Base-by-base conservation (phyloP, 2,329 filamentous ascomycete species). In the Aureobasidium sp. region DNA sequence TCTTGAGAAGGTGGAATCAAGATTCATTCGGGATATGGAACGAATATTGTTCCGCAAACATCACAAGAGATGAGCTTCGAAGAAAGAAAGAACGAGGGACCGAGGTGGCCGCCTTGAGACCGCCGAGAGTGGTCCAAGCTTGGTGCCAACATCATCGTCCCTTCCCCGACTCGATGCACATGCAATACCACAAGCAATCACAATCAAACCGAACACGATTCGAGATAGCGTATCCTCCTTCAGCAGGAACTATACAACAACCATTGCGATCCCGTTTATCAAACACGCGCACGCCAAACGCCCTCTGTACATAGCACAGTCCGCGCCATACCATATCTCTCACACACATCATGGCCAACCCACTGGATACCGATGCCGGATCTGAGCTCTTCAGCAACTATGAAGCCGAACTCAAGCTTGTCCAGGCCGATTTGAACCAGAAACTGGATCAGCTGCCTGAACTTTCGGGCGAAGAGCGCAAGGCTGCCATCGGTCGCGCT, bases 301-400 rank as follows among this genome's bases (percentile, higher is more conserved):
- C 13, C 3, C 32, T 5, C 1, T 30, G 5, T 21, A 21, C 21
- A 13, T 5, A 9, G 21, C 15, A 15, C 25, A 42, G 48, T 37
- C 29, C 34, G 32, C 32, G 32, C 9, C 42, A 25, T 2, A n/a
- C 10, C 11, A 9, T 4, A 11, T n/a, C 4, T 30, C 21, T 21
- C 32, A n/a, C 29, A 49, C 2, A 34, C 34, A 80, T 66, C 63
- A 97, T 97, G 92, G 82, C 91, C 67, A 94, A 92, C 78, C 88
- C 90, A 48, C 84, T 97, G 72, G 92, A 97, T 74, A 91, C 90
- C 70, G 92, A 97, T 67, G 89, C 88, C 66, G 94, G 94, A 80
- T 94, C 91, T 59, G 94, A 99, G 85, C 90, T 97, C 74, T 97
- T 99, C 81, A 85, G 85, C 81, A 93, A 91, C 76, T 99, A 99